A percentile compares a stretch with the other conserved stretches of the same genome.
phyloP scores from a whole-genome alignment of 2,329 filamentous ascomycete species.

The Fusarium annulatum region DNA sequence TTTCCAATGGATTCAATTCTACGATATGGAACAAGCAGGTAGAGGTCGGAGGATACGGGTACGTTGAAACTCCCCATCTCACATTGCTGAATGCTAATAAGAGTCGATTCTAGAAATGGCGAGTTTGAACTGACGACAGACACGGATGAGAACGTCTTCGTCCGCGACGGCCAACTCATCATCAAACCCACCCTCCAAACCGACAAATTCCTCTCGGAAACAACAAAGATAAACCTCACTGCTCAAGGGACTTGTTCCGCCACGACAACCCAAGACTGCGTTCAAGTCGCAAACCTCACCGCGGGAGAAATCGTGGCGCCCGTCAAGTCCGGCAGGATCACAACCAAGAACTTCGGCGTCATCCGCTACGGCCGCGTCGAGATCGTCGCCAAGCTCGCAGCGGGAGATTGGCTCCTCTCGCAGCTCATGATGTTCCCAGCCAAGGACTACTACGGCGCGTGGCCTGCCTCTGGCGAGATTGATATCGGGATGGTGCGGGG shows the following conservation, averaged over 20 bases:
- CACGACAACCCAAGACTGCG: neutral
- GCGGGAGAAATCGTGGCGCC: neutral
- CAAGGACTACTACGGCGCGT: conserved; percentile 54
- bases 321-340: neutral
- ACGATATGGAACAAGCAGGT: neutral
- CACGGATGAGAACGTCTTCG: neutral
- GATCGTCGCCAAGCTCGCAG: neutral
- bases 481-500: conserved; percentile 63
- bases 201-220: neutral
- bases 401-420: neutral
- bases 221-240: neutral
- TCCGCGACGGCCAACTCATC: neutral
- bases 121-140: neutral
- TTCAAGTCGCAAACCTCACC: neutral
- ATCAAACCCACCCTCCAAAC: neutral
- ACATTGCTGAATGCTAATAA: no score
- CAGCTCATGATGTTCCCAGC: neutral
- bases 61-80: fast-evolving
- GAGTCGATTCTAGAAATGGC: neutral
- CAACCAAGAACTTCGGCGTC: neutral
- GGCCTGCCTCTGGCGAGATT: conserved; percentile 64
- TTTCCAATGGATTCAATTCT: neutral
- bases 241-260: neutral
- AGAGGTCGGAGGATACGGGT: neutral
- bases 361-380: neutral